Base-by-base conservation (phyloP, 257 asterid genomes). In the Solanum clarkiae region DNA sequence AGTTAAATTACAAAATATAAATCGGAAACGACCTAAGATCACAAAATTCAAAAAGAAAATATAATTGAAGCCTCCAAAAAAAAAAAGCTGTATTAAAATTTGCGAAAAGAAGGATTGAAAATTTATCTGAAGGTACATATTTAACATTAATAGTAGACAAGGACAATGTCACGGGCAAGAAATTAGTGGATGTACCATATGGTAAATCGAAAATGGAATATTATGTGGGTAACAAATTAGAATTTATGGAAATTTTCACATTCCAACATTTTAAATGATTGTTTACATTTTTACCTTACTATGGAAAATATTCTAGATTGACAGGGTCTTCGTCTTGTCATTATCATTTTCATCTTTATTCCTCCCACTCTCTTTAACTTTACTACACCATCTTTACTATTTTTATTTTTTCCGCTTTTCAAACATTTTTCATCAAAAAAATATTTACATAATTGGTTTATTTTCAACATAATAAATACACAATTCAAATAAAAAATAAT, bases 151-250 rank as follows among this genome's bases (percentile, higher is more conserved):
- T 29, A 66, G 47, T 29, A 24, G 74, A 66, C 45, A 66, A 66
- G 74, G 81, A 75, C 81, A 75, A 44, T 75, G 81, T 75, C 82
- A 77, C 82, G 82, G 82, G 82, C 47, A 77, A 10, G 16, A 77
- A 77, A 75, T 49, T 75, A 13, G 20, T 22, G 24, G n/a, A 24
- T 75, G 81, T 75, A 49, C 81, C 60, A 49, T 75, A 24, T 49
- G 44, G 81, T 75, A 75, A 49, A 47, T 24, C 42, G 22, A 47
- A 63, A 22, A 22, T 75, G 81, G 81, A 75, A 75, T 75, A 75
- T 75, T 75, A 75, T 75, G 22, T 75, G 7, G 57, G 81, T 75
- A 49, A 75, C 24, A 75, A 75, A 59, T 20, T 59, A 59, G 1
- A 59, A 59, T 75, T 75, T 75, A 26, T 49, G 40, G 44, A 75